Base-by-base conservation (phyloP, 2,329 filamentous ascomycete species). In the Botrytis aclada region DNA sequence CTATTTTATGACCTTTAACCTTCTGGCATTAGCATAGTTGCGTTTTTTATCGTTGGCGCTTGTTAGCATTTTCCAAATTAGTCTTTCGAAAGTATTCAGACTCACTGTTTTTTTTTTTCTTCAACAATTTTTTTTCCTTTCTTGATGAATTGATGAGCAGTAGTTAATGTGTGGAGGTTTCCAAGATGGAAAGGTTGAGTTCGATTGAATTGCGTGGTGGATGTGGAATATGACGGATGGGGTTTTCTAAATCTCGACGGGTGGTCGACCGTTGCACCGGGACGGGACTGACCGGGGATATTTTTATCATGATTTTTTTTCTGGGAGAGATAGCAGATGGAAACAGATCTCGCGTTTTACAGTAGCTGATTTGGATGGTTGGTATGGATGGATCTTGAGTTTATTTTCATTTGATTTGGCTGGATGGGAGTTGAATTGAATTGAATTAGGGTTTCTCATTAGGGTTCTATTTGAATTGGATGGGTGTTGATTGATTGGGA, bases 221-320 rank as follows among this genome's bases (percentile, higher is more conserved):
- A 4, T 25, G 37, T 54, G 61, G 34, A 64, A 51, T 18, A 39
- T n/a, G 45, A 56, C 25, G 34, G 47, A n/a, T 58, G 34, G 4
- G 45, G 22, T 45, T 60, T 45, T n/a, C 58, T 47, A 54, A 29
- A 72, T 72, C 70, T 72, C 62, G 16, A 72, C 70, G 62, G 70
- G 70, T 72, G 37, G 39, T 56, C n/a, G 51, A 60, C 43, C 63
- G 45, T 62, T 62, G 14, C 51, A 39, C 60, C 60, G 60, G 60
- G 34, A 62, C 60, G 60, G 60, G 60, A 62, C 41, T 25, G 63
- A 51, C 70, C 62, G 70, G 70, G 62, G 62, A 66, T 60, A 58
- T 43, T 41, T n/a, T 66, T 69, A 60, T 51, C 37, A 67, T n/a
- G 64, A 69, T 18, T 69, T 45, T 58, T 69, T 69, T 69, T 39